Conservation (phyloP, 192 early-diverging fungal genomes). For the Diversispora eburnea region DNA sequence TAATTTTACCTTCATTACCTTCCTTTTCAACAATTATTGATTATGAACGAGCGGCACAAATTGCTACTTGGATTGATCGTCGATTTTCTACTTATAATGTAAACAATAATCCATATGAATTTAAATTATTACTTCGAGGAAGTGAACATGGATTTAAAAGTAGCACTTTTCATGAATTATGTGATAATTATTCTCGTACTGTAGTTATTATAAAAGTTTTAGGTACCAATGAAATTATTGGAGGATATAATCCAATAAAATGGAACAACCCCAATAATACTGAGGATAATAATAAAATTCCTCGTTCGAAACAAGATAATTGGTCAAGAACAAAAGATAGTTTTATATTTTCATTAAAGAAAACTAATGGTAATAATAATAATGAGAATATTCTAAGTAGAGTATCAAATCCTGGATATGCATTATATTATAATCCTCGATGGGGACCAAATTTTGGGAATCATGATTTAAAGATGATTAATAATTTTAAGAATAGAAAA, state of each 20-base stretch:
- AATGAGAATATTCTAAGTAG: not conserved
- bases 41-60: not conserved
- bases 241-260: not conserved
- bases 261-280: not conserved
- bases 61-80: not conserved
- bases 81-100: not conserved
- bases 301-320: not conserved
- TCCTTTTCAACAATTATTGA: not conserved
- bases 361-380: not conserved
- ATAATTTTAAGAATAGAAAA: not conserved
- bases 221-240: not conserved
- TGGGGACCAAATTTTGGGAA: not conserved
- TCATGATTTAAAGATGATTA: not conserved
- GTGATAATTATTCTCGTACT: not conserved
- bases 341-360: not conserved
- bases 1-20: not conserved
- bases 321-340: slow-evolving; percentile 1
- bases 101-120: not conserved
- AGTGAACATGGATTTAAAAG: not conserved
- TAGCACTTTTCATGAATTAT: not conserved
- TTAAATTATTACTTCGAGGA: slow-evolving; percentile 1
- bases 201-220: not conserved
- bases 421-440: not conserved
- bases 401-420: not conserved
- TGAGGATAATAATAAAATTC: not conserved